Evolutionary conservation across 768 basidiomycete genomes (phyloP).

Genomic region (Boletus tomentosulus): DNA sequence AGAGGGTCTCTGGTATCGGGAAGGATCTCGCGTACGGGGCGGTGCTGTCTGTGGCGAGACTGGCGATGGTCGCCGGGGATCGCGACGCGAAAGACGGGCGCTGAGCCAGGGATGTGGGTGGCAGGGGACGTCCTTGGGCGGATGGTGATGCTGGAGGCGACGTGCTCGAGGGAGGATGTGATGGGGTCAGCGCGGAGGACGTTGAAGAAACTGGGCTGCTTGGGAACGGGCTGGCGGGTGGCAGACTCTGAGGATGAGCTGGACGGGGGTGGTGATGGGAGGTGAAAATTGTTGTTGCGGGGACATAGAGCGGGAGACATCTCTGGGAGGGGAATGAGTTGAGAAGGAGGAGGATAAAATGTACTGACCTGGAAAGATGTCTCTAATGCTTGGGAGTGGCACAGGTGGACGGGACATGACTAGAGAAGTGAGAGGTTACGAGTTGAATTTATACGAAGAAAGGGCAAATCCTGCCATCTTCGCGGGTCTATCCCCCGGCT

Average conservation of each 20-base stretch:
- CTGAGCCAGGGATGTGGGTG: slow-evolving; percentile 16
- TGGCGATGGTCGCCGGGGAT: slow-evolving; percentile 21
- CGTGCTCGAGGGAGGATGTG: slow-evolving; percentile 40
- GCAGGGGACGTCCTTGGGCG: slow-evolving; percentile 28
- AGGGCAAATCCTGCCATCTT: slow-evolving; percentile 23
- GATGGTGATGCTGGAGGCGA: slow-evolving; percentile 39
- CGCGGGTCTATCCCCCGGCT: slow-evolving; percentile 6
- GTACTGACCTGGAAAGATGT: slow-evolving; percentile 50
- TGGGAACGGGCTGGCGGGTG: slow-evolving; percentile 6
- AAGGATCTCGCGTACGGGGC: slow-evolving; percentile 21
- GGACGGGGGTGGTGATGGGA: slow-evolving; percentile 24
- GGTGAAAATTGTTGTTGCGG: not conserved
- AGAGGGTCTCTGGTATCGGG: slow-evolving; percentile 23
- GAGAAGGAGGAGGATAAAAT: not conserved
- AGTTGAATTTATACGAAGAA: slow-evolving; percentile 11
- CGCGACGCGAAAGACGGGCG: slow-evolving; percentile 38
- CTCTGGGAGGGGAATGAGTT: not conserved
- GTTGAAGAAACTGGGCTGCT: slow-evolving; percentile 34
- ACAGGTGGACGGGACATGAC: slow-evolving; percentile 26
- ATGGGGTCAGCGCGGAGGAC: slow-evolving; percentile 43
- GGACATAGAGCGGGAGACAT: not conserved
- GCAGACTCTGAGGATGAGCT: slow-evolving; percentile 29
- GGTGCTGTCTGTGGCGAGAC: slow-evolving; percentile 16
- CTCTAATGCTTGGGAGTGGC: slow-evolving; percentile 46
- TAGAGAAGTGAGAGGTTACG: not conserved